These are phyloP conservation scores for Russula vinacea DNA, from an alignment of 768 basidiomycete species.

Conservation along the genomic window DNA sequence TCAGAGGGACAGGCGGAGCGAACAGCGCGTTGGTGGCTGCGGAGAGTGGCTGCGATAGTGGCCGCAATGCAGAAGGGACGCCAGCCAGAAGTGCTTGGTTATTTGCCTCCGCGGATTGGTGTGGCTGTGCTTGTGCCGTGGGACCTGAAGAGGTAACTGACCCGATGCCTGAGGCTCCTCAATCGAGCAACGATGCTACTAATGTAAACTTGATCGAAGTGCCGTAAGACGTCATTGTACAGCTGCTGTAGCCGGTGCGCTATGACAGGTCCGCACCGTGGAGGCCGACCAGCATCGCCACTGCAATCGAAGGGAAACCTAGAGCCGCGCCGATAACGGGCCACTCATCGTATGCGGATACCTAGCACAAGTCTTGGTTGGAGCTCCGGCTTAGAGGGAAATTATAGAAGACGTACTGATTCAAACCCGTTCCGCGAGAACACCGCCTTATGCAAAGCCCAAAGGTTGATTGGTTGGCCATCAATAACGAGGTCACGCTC, in stretches of 20 bases:
- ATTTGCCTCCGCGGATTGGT: too few species aligned
- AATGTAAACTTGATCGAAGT: conserved; percentile 19
- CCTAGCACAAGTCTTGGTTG: conserved; percentile 1
- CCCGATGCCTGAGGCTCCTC: too few species aligned
- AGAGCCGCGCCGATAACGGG: conserved; percentile 11
- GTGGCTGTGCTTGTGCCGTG: too few species aligned
- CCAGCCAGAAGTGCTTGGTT: too few species aligned
- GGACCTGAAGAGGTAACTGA: too few species aligned
- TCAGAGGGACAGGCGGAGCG: not conserved
- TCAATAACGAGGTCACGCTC: conserved; percentile 19
- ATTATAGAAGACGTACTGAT: not conserved
- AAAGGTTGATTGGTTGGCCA: conserved; percentile 5
- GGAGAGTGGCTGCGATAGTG: conserved; percentile 12
- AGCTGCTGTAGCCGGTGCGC: conserved; percentile 14
- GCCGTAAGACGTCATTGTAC: conserved; percentile 9
- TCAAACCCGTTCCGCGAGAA: conserved; percentile 16
- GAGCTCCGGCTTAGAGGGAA: not conserved
- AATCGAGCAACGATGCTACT: not conserved
- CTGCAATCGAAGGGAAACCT: conserved; percentile 9
- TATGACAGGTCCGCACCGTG: conserved; percentile 9
- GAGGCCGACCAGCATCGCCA: conserved; percentile 6
- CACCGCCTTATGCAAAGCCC: conserved; percentile 10
- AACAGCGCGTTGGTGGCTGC: not conserved
- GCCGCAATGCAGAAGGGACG: conserved; percentile 7
- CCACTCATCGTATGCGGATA: conserved; percentile 18